Evolutionary conservation across 441 rosid species (phyloP).

Genomic region (Erysimum cheiri): DNA sequence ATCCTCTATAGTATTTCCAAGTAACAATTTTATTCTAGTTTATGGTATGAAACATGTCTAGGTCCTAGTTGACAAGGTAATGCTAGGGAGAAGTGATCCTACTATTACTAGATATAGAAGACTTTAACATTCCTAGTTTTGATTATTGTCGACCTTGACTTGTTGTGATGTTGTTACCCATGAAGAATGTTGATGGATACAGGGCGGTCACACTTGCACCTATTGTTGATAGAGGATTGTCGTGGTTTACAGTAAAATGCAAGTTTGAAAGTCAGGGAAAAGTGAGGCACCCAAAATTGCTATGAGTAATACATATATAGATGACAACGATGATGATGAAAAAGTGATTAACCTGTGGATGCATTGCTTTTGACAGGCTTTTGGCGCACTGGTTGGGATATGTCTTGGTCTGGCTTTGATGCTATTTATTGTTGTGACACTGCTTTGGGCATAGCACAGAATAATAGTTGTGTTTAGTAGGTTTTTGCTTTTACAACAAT

Average conservation of each 20-base stretch:
- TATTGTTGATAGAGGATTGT: slow-evolving; percentile 76
- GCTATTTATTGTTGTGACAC: slow-evolving; percentile 68
- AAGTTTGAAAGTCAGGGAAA: slow-evolving; percentile 76
- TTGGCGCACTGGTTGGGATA: slow-evolving; percentile 62
- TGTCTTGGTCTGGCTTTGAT: slow-evolving; percentile 79
- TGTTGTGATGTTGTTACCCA: neutral
- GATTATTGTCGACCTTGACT: neutral
- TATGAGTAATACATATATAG: neutral
- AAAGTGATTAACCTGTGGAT: slow-evolving; percentile 13
- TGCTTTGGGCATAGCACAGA: slow-evolving; percentile 60
- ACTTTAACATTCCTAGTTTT: neutral
- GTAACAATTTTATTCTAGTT: neutral
- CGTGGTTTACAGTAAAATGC: slow-evolving; percentile 76
- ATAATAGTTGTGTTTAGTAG: slow-evolving; percentile 22
- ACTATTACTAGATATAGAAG: neutral
- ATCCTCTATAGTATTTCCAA: neutral
- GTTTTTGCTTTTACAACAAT: slow-evolving; percentile 14
- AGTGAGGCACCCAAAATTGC: slow-evolving; percentile 48
- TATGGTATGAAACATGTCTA: neutral
- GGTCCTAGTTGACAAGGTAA: neutral
- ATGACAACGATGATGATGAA: neutral
- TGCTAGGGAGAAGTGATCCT: neutral
- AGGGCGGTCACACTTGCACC: slow-evolving; percentile 97
- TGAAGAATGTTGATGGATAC: slow-evolving; percentile 41
- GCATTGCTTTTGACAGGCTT: slow-evolving; percentile 61